phyloP scores from a whole-genome alignment of 179 eudicot genomes.

The Vitellaria paradoxa region DNA sequence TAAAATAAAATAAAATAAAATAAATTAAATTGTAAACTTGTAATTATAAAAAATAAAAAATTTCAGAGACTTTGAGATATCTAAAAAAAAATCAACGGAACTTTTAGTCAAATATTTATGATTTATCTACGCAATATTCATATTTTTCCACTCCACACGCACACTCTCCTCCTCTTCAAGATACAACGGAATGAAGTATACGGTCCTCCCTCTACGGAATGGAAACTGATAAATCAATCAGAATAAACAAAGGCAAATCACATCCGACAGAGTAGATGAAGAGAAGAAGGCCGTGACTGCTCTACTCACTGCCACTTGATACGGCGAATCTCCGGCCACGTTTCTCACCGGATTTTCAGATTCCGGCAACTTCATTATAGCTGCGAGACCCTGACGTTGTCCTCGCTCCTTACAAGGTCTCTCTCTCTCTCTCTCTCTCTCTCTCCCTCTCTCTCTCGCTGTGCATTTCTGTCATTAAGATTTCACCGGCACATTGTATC shows the following conservation, averaged over 20 bases:
- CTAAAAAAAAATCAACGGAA: too few relatives aligned
- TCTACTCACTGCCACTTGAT: neutral
- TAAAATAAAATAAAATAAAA: too few relatives aligned
- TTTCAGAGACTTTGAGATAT: too few relatives aligned
- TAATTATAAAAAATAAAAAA: too few relatives aligned
- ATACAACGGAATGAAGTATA: too few relatives aligned
- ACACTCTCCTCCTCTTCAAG: neutral
- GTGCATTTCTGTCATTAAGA: neutral
- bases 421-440: conserved; percentile 11
- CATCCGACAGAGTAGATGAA: conserved; percentile 21
- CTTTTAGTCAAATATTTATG: too few relatives aligned
- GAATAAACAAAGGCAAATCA: conserved; percentile 22
- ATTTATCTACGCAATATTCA: too few relatives aligned
- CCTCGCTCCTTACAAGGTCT: neutral
- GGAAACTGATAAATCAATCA: conserved; percentile 28
- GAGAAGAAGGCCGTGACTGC: neutral
- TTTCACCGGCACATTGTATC: too few relatives aligned
- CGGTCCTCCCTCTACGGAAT: conserved; percentile 9
- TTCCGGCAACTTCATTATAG: conserved; percentile 14
- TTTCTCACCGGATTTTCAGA: conserved; percentile 19
- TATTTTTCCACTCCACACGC: neutral
- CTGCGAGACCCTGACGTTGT: neutral
- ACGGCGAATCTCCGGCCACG: conserved; percentile 27
- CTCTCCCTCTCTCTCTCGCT: conserved; percentile 5
- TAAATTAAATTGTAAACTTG: too few relatives aligned